phyloP scores from a whole-genome alignment of 192 early-diverging fungal species.

The Anaeromyces robustus region DNA sequence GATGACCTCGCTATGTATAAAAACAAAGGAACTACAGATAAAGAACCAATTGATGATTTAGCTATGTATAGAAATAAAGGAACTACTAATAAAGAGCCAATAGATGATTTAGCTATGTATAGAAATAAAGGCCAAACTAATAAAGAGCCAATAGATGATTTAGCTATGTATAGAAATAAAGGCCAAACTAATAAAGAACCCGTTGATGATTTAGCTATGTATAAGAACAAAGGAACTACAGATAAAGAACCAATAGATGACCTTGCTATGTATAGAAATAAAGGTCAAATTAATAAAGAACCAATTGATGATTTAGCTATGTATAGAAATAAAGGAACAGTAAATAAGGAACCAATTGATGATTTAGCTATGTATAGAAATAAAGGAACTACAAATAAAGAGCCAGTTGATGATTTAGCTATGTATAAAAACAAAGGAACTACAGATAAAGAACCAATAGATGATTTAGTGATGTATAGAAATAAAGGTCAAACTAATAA shows the following conservation, averaged over 20 bases:
- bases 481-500: not conserved
- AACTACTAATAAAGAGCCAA: not conserved
- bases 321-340: not conserved
- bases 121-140: not conserved
- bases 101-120: not conserved
- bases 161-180: not conserved
- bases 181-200: not conserved
- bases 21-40: not conserved
- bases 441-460: not conserved
- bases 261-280: too few relatives aligned
- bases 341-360: not conserved
- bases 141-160: not conserved
- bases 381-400: not conserved
- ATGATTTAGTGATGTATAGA: not conserved
- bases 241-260: not conserved
- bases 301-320: not conserved
- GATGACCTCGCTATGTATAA: not conserved
- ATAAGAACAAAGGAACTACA: not conserved
- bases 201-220: not conserved
- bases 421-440: not conserved
- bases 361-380: not conserved
- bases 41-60: not conserved
- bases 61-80: not conserved
- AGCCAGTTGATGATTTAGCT: not conserved
- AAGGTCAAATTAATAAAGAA: too few relatives aligned